phyloP scores from a whole-genome alignment of 1,284 basidiomycete species.

The Puccinia coronata region DNA sequence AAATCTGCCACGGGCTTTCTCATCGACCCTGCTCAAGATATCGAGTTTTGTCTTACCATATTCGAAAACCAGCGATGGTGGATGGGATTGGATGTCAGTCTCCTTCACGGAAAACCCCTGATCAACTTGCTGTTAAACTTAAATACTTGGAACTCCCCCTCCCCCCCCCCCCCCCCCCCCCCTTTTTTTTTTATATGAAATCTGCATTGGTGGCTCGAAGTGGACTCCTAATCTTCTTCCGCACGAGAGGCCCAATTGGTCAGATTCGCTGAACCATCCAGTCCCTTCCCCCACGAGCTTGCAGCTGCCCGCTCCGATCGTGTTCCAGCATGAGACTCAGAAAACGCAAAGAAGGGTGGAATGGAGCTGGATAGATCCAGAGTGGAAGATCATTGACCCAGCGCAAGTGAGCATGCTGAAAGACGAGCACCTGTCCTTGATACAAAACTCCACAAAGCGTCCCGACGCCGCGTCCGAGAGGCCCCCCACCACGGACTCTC shows the following conservation, averaged over 20 bases:
- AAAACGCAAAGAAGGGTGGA: constrained; percentile 49
- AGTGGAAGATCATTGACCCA: constrained; percentile 57
- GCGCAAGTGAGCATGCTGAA: constrained; percentile 21
- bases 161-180: too few relatives aligned
- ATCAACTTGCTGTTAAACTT: neutral
- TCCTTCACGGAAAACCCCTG: neutral
- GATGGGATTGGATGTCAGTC: constrained; percentile 57
- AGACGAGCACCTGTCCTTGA: too few relatives aligned
- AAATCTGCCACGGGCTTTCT: constrained; percentile 48
- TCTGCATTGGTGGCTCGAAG: neutral
- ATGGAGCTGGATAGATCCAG: constrained; percentile 58
- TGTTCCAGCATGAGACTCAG: constrained; percentile 53
- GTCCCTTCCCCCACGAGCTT: constrained; percentile 58
- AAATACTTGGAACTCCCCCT: too few relatives aligned
- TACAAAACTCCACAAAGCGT: neutral
- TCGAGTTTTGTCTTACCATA: constrained; percentile 57
- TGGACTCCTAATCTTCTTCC: constrained; percentile 59
- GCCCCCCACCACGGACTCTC: neutral
- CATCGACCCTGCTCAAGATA: constrained; percentile 52
- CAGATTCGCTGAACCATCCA: constrained; percentile 55
- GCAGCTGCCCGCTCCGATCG: constrained; percentile 54
- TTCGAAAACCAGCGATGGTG: constrained; percentile 60
- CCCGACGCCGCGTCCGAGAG: neutral
- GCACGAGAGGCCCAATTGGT: constrained; percentile 57
- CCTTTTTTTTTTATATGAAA: neutral